These are phyloP conservation scores for Glycine soja DNA, from an alignment of 306 rosid genomes.

Conservation along the genomic window DNA sequence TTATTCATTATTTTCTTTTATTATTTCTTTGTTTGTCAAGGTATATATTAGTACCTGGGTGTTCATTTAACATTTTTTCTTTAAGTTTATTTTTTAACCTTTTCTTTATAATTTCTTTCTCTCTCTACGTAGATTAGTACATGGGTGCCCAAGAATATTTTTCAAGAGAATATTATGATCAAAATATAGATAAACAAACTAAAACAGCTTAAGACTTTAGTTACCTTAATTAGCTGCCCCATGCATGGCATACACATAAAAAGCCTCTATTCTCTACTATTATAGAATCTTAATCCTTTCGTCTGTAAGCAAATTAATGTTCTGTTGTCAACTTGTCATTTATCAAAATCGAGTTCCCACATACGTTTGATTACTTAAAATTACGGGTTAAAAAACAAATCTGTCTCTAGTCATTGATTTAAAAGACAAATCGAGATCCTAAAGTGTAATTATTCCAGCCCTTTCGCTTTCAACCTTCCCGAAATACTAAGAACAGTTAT, in stretches of 20 bases:
- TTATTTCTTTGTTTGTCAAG: too few species aligned
- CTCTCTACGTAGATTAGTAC: too few species aligned
- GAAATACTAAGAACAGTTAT: neutral
- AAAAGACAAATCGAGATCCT: neutral
- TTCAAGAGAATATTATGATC: too few species aligned
- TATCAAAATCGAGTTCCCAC: slow-evolving; percentile 6
- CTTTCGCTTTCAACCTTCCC: slow-evolving; percentile 34
- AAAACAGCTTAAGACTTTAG: too few species aligned
- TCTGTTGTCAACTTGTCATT: neutral
- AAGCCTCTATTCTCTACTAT: neutral
- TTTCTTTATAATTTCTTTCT: too few species aligned
- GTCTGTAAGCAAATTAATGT: neutral
- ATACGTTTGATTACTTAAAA: neutral
- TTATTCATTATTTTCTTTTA: too few species aligned
- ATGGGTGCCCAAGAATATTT: too few species aligned
- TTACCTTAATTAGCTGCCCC: too few species aligned
- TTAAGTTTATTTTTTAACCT: too few species aligned
- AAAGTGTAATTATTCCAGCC: slow-evolving; percentile 20
- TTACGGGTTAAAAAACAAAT: neutral
- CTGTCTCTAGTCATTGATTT: neutral
- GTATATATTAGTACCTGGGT: too few species aligned
- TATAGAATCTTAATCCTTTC: slow-evolving; percentile 4
- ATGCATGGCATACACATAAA: neutral
- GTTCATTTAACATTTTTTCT: too few species aligned
- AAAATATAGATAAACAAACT: too few species aligned